Conservation (phyloP, 768 basidiomycete species). For the Mycena chlorophos region DNA sequence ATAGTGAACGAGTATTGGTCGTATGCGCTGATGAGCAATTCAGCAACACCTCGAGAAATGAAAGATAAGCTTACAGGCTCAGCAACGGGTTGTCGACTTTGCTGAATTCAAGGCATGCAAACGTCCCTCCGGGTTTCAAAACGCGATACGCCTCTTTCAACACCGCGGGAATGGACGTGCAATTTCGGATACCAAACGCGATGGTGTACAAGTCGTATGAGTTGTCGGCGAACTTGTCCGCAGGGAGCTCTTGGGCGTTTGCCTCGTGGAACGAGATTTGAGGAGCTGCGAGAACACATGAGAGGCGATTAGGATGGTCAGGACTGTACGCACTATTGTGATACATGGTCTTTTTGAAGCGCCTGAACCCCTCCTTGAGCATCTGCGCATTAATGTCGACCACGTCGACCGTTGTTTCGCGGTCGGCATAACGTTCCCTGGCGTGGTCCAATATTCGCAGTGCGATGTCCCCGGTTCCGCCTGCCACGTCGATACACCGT, state of each 20-base stretch:
- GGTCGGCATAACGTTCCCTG: conserved; percentile 82
- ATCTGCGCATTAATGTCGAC: conserved; percentile 96
- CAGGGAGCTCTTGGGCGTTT: conserved; percentile 82
- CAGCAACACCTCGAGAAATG: conserved; percentile 4
- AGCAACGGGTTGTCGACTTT: conserved; percentile 87
- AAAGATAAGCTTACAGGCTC: conserved; percentile 61
- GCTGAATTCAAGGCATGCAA: conserved; percentile 96
- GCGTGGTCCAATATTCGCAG: conserved; percentile 90
- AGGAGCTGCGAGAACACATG: conserved; percentile 56
- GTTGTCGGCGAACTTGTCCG: conserved; percentile 69
- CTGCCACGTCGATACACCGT: conserved; percentile 93
- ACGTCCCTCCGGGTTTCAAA: conserved; percentile 92
- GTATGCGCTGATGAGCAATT: conserved; percentile 62
- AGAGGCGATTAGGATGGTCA: neutral
- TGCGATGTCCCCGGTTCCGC: conserved; percentile 97
- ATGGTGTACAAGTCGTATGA: conserved; percentile 97
- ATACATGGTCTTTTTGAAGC: conserved; percentile 98
- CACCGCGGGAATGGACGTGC: conserved; percentile 88
- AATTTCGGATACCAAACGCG: conserved; percentile 97
- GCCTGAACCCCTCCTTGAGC: conserved; percentile 86
- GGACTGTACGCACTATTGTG: conserved; percentile 75
- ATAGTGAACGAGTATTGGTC: conserved; percentile 95
- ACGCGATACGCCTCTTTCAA: conserved; percentile 89
- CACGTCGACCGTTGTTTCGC: conserved; percentile 85
- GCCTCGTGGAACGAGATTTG: conserved; percentile 92